These are phyloP conservation scores for Globisporangium yorkense DNA, from an alignment of 352 stramenopile genomes.

Conservation along the genomic window DNA sequence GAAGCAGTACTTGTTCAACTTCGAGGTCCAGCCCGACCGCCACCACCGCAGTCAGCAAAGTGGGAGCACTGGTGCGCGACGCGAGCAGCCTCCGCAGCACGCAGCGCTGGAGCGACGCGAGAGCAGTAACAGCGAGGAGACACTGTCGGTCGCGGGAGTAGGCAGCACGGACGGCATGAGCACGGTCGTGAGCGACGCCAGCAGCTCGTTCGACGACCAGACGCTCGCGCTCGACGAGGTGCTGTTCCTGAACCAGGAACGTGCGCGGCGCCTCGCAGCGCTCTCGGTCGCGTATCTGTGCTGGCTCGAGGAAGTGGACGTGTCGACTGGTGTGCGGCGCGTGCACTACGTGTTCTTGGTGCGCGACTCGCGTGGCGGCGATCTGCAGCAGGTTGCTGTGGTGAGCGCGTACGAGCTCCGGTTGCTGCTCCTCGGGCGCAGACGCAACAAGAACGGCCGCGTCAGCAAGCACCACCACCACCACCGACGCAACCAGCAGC, in stretches of 20 bases:
- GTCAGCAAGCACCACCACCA: slow-evolving; percentile 6
- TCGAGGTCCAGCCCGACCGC: slow-evolving; percentile 59
- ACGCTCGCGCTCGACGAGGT: slow-evolving; percentile 22
- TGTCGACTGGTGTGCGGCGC: slow-evolving; percentile 43
- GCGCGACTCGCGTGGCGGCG: slow-evolving; percentile 18
- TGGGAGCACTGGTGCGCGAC: background rate
- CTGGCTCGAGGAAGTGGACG: slow-evolving; percentile 75
- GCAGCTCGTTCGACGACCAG: slow-evolving; percentile 40
- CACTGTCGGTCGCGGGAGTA: background rate
- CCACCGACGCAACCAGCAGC: background rate
- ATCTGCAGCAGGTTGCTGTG: slow-evolving; percentile 34
- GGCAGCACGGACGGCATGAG: slow-evolving; percentile 22
- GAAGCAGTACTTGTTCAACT: slow-evolving; percentile 81
- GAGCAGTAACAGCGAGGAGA: slow-evolving; percentile 8
- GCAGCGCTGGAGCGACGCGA: slow-evolving; percentile 5
- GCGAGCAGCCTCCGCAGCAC: slow-evolving; percentile 8
- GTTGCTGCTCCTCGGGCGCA: slow-evolving; percentile 27
- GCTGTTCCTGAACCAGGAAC: slow-evolving; percentile 32
- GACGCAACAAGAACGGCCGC: background rate
- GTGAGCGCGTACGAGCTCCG: slow-evolving; percentile 63
- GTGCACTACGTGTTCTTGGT: slow-evolving; percentile 66
- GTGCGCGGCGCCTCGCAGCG: slow-evolving; percentile 32
- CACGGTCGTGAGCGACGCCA: slow-evolving; percentile 45
- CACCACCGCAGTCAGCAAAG: slow-evolving; percentile 5
- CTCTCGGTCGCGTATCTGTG: slow-evolving; percentile 49